Percentiles rank a stretch among this genome's conserved stretches.
phyloP scores from a whole-genome alignment of 306 rosid species.

The Prosopis cineraria region DNA sequence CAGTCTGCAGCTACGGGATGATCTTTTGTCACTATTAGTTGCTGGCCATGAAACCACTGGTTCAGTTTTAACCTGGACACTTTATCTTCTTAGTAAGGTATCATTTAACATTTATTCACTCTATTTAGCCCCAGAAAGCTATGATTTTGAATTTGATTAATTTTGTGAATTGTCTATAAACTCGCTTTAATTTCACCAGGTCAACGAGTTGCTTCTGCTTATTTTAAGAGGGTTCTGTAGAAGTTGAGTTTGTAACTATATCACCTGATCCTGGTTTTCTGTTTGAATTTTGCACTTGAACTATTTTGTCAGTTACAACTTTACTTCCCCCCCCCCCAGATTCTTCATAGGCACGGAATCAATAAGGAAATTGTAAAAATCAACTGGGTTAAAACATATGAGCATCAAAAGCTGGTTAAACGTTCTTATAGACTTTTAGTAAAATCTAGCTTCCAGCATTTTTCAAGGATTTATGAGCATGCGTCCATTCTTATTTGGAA shows the following conservation, averaged over 20 bases:
- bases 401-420: slow-evolving; percentile 12
- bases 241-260: not conserved
- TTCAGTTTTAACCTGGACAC: slow-evolving; percentile 93
- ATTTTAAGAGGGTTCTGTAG: not conserved
- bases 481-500: slow-evolving; percentile 20
- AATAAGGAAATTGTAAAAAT: slow-evolving; percentile 12
- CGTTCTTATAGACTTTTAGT: slow-evolving; percentile 17
- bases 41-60: slow-evolving; percentile 99
- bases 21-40: slow-evolving; percentile 88
- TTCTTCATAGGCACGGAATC: slow-evolving; percentile 15
- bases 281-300: slow-evolving; percentile 4
- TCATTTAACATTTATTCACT: slow-evolving; percentile 22
- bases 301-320: slow-evolving; percentile 13
- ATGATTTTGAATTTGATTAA: not conserved
- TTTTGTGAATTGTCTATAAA: slow-evolving; percentile 24
- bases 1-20: slow-evolving; percentile 87
- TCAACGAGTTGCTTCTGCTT: slow-evolving; percentile 21
- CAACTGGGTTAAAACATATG: slow-evolving; percentile 9
- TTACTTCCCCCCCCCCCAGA: not conserved
- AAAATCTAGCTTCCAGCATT: slow-evolving; percentile 3
- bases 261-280: slow-evolving; percentile 21
- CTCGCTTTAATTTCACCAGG: slow-evolving; percentile 13
- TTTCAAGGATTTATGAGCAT: slow-evolving; percentile 25
- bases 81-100: slow-evolving; percentile 98
- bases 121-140: not conserved